phyloP scores from a whole-genome alignment of 1,139 yeast species.

The Diutina sp. region DNA sequence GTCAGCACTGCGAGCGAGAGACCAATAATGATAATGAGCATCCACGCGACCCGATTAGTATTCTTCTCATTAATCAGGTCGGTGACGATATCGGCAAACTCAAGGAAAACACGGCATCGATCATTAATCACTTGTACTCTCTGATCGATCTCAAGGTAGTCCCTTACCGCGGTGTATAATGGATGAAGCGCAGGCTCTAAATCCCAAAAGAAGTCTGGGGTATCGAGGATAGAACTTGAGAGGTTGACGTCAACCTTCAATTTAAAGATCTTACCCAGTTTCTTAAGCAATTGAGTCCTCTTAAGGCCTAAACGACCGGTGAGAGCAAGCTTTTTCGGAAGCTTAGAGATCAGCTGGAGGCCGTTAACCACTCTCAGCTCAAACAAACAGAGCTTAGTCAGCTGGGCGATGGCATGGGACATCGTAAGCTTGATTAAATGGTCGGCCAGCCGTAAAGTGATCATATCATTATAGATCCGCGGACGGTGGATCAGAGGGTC shows the following conservation, averaged over 20 bases:
- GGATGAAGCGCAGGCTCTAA: slow-evolving; percentile 94
- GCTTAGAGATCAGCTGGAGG: slow-evolving; percentile 69
- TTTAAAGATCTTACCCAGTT: slow-evolving; percentile 83
- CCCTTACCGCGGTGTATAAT: slow-evolving; percentile 76
- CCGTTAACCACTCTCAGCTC: slow-evolving; percentile 85
- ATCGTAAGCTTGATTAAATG: slow-evolving; percentile 85
- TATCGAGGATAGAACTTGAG: slow-evolving; percentile 81
- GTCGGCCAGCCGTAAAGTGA: slow-evolving; percentile 80
- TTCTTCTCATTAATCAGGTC: slow-evolving; percentile 90
- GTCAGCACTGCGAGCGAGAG: no score
- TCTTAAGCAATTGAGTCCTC: slow-evolving; percentile 67
- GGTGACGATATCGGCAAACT: slow-evolving; percentile 82
- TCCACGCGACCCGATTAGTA: slow-evolving; percentile 84
- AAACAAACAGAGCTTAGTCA: slow-evolving; percentile 80
- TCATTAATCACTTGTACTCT: slow-evolving; percentile 88
- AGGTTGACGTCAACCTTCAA: slow-evolving; percentile 86
- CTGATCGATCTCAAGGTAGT: slow-evolving; percentile 88
- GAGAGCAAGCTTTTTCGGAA: slow-evolving; percentile 81
- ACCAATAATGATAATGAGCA: slow-evolving; percentile 76
- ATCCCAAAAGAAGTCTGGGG: slow-evolving; percentile 96
- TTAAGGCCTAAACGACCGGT: slow-evolving; percentile 78
- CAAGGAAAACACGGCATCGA: slow-evolving; percentile 85
- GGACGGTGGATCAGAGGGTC: slow-evolving; percentile 75
- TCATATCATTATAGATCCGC: slow-evolving; percentile 86
- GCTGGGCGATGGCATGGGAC: slow-evolving; percentile 96